phyloP scores from a whole-genome alignment of 768 basidiomycete genomes.

The Tylopilus cervinicoccineus region DNA sequence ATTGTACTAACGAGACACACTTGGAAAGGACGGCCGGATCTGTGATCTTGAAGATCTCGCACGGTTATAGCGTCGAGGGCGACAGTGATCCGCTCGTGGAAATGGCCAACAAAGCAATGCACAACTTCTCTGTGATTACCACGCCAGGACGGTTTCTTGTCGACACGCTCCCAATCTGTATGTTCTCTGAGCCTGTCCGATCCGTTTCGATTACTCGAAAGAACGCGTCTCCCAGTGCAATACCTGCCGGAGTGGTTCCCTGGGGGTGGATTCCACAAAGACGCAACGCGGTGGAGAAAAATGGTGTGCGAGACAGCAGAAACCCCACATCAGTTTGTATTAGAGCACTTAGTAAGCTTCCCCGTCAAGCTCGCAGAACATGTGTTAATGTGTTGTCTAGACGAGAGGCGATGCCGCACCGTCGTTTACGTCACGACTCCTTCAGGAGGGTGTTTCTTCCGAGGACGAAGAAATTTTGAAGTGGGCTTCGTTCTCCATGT shows the following conservation, averaged over 20 bases:
- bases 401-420: constrained; percentile 7
- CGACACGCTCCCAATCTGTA: constrained; percentile 9
- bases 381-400: background rate
- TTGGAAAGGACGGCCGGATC: constrained; percentile 32
- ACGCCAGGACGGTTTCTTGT: constrained; percentile 11
- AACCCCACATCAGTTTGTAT: constrained; percentile 5
- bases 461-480: constrained; percentile 12
- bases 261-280: constrained; percentile 17
- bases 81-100: constrained; percentile 32
- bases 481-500: constrained; percentile 17
- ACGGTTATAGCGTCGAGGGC: constrained; percentile 33
- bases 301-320: background rate
- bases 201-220: background rate
- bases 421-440: constrained; percentile 11
- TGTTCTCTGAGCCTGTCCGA: background rate
- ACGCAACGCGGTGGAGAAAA: constrained; percentile 4
- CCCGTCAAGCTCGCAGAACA: background rate
- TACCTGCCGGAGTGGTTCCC: constrained; percentile 22
- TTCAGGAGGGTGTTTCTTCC: constrained; percentile 6
- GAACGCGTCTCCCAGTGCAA: constrained; percentile 5
- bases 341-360: constrained; percentile 13
- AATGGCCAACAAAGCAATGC: constrained; percentile 22
- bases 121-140: constrained; percentile 4
- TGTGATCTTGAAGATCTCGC: constrained; percentile 32
- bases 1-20: too few species aligned